A percentile compares a stretch with the other conserved stretches of the same genome.
Evolutionary conservation across 768 basidiomycete species (phyloP).

Genomic region (Podaxis rugospora): DNA sequence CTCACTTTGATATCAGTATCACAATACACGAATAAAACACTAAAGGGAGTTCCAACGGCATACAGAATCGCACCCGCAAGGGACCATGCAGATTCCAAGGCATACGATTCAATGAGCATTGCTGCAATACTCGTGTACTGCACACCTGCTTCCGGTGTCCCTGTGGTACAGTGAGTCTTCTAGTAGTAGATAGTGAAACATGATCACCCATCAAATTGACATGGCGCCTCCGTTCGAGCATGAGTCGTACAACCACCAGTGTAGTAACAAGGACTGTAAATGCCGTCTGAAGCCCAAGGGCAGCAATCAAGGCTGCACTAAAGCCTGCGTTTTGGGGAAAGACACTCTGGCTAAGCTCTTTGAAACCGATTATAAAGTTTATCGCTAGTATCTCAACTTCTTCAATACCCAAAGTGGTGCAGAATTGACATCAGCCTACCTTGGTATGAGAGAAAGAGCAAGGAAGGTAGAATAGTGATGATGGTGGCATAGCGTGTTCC

Average conservation of each 20-base stretch:
- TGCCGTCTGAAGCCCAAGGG: background rate
- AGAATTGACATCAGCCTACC: background rate
- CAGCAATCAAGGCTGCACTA: background rate
- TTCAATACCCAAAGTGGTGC: background rate
- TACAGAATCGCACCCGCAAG: background rate
- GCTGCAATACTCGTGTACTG: background rate
- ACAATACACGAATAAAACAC: background rate
- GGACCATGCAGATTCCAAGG: conserved; percentile 2
- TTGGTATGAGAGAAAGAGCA: background rate
- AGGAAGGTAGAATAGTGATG: background rate
- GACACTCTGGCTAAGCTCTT: background rate
- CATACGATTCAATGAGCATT: background rate
- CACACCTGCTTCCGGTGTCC: background rate
- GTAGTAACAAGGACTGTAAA: background rate
- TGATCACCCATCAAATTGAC: background rate
- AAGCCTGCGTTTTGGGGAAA: background rate
- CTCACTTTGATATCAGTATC: background rate
- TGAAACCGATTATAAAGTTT: background rate
- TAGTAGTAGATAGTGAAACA: background rate
- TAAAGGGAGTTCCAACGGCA: background rate
- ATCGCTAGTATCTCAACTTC: background rate
- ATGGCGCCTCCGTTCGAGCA: background rate
- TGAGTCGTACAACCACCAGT: background rate
- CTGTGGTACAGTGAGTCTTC: background rate
- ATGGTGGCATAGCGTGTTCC: background rate